These are phyloP conservation scores for Copromyces sp. DNA, from an alignment of 495 filamentous ascomycete species.

Conservation along the genomic window DNA sequence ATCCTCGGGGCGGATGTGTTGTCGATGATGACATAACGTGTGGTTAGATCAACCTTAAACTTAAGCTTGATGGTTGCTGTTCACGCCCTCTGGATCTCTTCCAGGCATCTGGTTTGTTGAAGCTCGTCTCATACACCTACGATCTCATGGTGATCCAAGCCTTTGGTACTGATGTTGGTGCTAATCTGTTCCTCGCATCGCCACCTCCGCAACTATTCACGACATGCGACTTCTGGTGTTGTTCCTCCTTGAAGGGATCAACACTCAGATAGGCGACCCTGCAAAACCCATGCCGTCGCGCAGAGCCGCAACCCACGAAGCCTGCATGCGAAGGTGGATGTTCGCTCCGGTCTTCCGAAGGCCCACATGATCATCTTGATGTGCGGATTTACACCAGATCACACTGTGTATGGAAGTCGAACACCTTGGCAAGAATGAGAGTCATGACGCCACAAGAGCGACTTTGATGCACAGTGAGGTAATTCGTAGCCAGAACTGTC, in stretches of 20 bases:
- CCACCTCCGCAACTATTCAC: background rate
- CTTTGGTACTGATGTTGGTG: background rate
- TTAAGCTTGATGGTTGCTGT: background rate
- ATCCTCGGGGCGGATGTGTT: background rate
- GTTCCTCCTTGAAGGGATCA: background rate
- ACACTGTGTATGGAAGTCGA: background rate
- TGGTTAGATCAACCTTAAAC: background rate
- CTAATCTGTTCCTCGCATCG: background rate
- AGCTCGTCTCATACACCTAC: background rate
- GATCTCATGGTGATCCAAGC: background rate
- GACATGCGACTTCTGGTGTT: background rate
- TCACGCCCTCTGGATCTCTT: background rate
- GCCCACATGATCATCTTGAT: background rate
- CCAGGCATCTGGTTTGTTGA: background rate
- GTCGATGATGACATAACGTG: background rate
- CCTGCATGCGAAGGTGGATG: background rate
- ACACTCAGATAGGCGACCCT: background rate
- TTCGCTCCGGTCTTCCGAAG: background rate
- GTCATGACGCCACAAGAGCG: background rate
- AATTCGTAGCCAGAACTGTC: background rate
- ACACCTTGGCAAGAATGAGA: background rate
- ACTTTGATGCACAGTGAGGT: background rate
- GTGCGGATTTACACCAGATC: background rate
- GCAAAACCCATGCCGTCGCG: background rate
- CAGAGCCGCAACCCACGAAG: background rate